Evolutionary conservation across 495 filamentous ascomycete genomes (phyloP).

Genomic region (Mycothermus thermophilus): DNA sequence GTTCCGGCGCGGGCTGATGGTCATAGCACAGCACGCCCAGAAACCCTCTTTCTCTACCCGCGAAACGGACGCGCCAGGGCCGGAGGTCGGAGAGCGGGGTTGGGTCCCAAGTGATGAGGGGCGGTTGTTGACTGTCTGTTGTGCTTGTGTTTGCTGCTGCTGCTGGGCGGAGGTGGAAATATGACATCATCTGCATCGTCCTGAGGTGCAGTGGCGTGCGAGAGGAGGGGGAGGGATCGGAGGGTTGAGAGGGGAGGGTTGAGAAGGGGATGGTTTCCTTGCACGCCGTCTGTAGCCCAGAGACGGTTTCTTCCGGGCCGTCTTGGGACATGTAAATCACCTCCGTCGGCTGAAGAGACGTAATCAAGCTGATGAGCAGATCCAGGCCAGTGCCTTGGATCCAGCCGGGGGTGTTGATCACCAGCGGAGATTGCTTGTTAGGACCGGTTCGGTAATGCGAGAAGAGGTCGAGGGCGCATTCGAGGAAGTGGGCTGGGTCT

Average conservation of each 20-base stretch:
- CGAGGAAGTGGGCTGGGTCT: slow-evolving; percentile 56
- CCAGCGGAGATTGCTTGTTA: slow-evolving; percentile 37
- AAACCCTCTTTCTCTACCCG: slow-evolving; percentile 23
- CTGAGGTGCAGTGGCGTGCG: slow-evolving; percentile 55
- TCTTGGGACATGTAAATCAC: slow-evolving; percentile 65
- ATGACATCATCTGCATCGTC: slow-evolving; percentile 69
- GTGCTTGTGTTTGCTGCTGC: neutral
- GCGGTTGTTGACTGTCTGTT: neutral
- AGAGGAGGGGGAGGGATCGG: slow-evolving; percentile 45
- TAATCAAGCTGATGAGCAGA: slow-evolving; percentile 50
- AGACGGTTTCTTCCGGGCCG: slow-evolving; percentile 50
- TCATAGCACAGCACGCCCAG: slow-evolving; percentile 34
- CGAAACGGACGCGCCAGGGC: slow-evolving; percentile 30
- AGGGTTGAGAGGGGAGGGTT: slow-evolving; percentile 44
- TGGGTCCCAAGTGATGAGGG: too few relatives aligned
- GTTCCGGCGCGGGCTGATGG: slow-evolving; percentile 24
- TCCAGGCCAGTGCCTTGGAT: slow-evolving; percentile 63
- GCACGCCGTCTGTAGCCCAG: slow-evolving; percentile 35
- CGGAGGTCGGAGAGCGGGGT: slow-evolving; percentile 24
- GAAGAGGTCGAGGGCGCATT: slow-evolving; percentile 55
- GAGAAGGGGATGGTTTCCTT: slow-evolving; percentile 18
- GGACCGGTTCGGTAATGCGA: slow-evolving; percentile 41
- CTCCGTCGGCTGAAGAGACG: slow-evolving; percentile 35
- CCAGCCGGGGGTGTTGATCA: slow-evolving; percentile 79
- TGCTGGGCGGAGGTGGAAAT: slow-evolving; percentile 45